A percentile compares a stretch with the other conserved stretches of the same genome.
Conservation (phyloP, 371 early-diverging fungal species). For the Rhizopus delemar region DNA sequence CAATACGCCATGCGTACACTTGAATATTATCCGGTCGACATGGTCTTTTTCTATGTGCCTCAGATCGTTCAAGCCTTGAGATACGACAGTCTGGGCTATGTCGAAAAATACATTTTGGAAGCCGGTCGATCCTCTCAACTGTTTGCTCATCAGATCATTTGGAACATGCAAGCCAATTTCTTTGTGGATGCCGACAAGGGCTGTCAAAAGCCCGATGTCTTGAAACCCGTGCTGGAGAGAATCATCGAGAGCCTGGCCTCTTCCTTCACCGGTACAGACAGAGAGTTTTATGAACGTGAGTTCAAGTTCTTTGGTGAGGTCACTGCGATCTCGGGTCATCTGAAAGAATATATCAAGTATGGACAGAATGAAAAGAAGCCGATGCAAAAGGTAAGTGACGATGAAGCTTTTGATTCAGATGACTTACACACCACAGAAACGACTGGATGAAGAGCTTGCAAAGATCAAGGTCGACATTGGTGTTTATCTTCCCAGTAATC, state of each 20-base stretch:
- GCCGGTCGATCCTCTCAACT: slow-evolving; percentile 91
- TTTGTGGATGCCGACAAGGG: slow-evolving; percentile 87
- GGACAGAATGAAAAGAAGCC: slow-evolving; percentile 95
- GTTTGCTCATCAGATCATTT: slow-evolving; percentile 99
- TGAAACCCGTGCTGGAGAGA: slow-evolving; percentile 89
- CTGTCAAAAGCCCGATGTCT: slow-evolving; percentile 65
- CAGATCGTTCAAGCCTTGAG: slow-evolving; percentile 98
- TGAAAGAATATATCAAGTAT: slow-evolving; percentile 93
- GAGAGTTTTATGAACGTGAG: slow-evolving; percentile 91
- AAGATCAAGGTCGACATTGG: slow-evolving; percentile 95
- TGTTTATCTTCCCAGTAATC: slow-evolving; percentile 97
- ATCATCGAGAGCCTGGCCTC: slow-evolving; percentile 79
- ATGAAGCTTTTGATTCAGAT: neutral
- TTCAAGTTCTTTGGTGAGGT: slow-evolving; percentile 94
- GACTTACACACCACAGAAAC: slow-evolving; percentile 29
- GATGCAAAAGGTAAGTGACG: slow-evolving; percentile 46
- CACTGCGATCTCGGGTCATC: slow-evolving; percentile 94
- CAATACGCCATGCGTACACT: slow-evolving; percentile 93
- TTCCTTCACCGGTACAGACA: slow-evolving; percentile 81
- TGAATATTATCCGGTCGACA: slow-evolving; percentile 87
- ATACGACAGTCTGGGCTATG: slow-evolving; percentile 84
- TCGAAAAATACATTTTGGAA: slow-evolving; percentile 89
- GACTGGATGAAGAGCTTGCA: slow-evolving; percentile 94
- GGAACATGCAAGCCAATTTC: slow-evolving; percentile 99
- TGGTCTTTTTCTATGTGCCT: slow-evolving; percentile 97